Evolutionary conservation across 306 rosid species (phyloP), one percentile per base, ranked within the genome.

Genomic region (Vicia faba): DNA sequence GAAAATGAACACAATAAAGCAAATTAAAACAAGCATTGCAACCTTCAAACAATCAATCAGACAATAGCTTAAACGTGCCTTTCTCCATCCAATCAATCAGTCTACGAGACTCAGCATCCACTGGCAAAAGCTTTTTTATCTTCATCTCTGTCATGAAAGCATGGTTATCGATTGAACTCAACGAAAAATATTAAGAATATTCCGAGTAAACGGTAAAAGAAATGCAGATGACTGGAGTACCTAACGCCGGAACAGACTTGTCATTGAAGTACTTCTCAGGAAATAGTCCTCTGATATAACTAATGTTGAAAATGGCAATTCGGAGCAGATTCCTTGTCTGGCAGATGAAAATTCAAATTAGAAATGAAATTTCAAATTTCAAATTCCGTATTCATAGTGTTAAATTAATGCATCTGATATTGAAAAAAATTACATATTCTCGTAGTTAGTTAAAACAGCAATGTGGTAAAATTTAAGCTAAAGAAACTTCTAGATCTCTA

Each of bases 21-120:
- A 53, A 25, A 62, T 51, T 13, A 67, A 67, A 60, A 29, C 40
- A 71, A 2, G 56, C 60, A 60, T 20, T 33, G 19, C 13, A 36
- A 71, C 45, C 57, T 26, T 20, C 31, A 54, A 64, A 62, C 23
- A 2, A 28, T 71, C 51, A 68, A n/a, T 53, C 36, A 57, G 75
- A 29, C 8, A 16, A 56, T 36, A 40, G 46, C 73, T 10, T 40
- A 55, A 63, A 68, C 71, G 5, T 51, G 75, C 98, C 96, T 70
- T 89, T 92, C 83, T 93, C 98, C 97, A 93, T 93, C 98, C 96
- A 93, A 74, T 93, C 98, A 68, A 93, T 88, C 60, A 89, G 85
- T 71, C 97, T 84, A 14, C 95, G 95, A 67, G 98, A 93, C 78
- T 93, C 98, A 0, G 90, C 91, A 82, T 93, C 97, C 79, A 93